Evolutionary conservation across 306 rosid genomes (phyloP), one percentile per base, ranked within the genome.

Genomic region (Herpetospermum pedunculosum): DNA sequence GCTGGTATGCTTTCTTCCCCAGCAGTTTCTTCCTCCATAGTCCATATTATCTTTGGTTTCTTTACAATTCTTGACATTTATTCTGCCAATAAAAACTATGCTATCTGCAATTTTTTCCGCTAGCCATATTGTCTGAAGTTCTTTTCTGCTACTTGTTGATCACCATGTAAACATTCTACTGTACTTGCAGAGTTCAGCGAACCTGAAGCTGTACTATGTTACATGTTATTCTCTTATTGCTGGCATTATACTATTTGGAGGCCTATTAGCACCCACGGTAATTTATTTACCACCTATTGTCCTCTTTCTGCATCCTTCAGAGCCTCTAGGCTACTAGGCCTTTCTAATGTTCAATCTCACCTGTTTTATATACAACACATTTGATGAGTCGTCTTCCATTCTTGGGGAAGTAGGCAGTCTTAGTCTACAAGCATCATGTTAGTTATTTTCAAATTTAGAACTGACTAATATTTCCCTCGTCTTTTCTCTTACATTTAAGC

Each of bases 211-310:
- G 82, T 93, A 93, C 78, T 93, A 93, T 76, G 97, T 90, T 4
- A 76, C 87, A 8, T 93, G 98, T 80, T 93, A 81, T 83, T 88
- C 98, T 77, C 92, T 94, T 46, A 89, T 94, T 52, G 76, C 91
- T 0, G 97, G 92, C 70, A 83, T 91, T 72, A 89, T 94, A 73
- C 76, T 94, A 67, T 94, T 94, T 69, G 97, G 98, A 23, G 98
- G 98, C 70, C 97, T 94, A 75, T 86, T 94, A 68, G 92, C 97
- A 70, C 98, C 98, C 23, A 55, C 87, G 76, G 97, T 94, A 94
- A 87, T 93, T 77, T 75, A 23, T 64, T 75, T 72, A 37, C 67
- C 50, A 3, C 35, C 64, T 57, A 26, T 28, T 21, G 16, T 38
- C 3, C 18, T 38, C 34, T 65, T 5, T 59, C 15, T 29, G 12